Conservation (phyloP, 129 eudicot species). For the Chrysanthemum lavandulifolium region DNA sequence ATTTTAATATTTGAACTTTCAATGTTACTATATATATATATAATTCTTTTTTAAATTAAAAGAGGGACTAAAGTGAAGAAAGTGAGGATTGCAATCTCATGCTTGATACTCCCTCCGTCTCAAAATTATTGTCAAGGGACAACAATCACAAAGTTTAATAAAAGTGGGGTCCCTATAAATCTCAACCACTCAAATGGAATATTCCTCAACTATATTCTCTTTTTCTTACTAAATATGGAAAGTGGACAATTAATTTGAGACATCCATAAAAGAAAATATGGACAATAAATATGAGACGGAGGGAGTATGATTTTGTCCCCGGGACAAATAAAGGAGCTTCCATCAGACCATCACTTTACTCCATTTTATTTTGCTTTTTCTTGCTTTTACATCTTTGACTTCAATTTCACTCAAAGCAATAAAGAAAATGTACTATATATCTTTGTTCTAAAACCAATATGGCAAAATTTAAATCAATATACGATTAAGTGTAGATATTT, state of each 20-base stretch:
- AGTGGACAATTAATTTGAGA: no score
- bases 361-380: conserved; percentile 26
- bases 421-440: background rate
- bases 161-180: no score
- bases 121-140: no score
- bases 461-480: background rate
- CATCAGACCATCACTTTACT: conserved; percentile 24
- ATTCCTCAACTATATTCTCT: no score
- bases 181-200: no score
- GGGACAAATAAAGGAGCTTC: conserved; percentile 24
- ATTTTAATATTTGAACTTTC: background rate
- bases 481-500: no score
- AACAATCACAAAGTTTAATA: no score
- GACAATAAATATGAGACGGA: no score
- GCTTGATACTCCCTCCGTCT: no score
- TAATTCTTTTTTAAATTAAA: background rate
- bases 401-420: conserved; percentile 26
- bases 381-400: conserved; percentile 30
- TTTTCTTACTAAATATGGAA: no score
- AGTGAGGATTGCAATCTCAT: conserved; percentile 22
- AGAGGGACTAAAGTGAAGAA: conserved; percentile 14
- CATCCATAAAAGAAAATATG: no score
- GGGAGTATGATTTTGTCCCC: conserved; percentile 39
- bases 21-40: background rate
- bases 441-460: background rate